Conservation (phyloP, 1,284 basidiomycete genomes). For the Ustilago curta region DNA sequence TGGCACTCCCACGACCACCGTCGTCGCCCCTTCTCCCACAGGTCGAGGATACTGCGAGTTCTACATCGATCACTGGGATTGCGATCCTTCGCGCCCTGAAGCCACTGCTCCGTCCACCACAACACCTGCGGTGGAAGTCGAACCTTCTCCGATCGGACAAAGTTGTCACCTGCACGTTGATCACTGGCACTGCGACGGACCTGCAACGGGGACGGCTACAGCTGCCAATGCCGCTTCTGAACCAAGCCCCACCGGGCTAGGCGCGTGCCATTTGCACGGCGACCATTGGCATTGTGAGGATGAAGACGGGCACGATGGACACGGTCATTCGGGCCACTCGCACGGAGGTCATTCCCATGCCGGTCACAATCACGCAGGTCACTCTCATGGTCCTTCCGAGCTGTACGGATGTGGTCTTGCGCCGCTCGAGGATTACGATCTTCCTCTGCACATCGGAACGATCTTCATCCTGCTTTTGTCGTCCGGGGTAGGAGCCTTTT, state of each 20-base stretch:
- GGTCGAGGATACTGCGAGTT: slow-evolving; percentile 44
- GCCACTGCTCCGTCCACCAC: slow-evolving; percentile 1
- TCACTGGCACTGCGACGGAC: slow-evolving; percentile 14
- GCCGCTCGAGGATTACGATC: slow-evolving; percentile 67
- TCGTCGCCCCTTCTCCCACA: slow-evolving; percentile 24
- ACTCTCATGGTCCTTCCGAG: slow-evolving; percentile 68
- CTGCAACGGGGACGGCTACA: slow-evolving; percentile 5
- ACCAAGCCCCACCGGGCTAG: slow-evolving; percentile 30
- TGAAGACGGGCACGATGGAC: slow-evolving; percentile 1
- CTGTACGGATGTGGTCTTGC: slow-evolving; percentile 68
- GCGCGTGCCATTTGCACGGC: slow-evolving; percentile 37
- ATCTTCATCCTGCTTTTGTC: slow-evolving; percentile 71
- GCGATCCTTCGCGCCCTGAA: slow-evolving; percentile 20
- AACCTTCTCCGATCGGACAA: slow-evolving; percentile 26
- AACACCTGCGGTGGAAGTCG: slow-evolving; percentile 6
- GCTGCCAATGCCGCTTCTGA: slow-evolving; percentile 15
- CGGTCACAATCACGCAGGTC: slow-evolving; percentile 40
- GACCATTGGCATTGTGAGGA: slow-evolving; percentile 52
- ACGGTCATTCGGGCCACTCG: slow-evolving; percentile 24
- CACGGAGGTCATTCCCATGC: slow-evolving; percentile 27
- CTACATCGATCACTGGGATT: slow-evolving; percentile 41
- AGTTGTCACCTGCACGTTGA: slow-evolving; percentile 28
- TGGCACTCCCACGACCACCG: slow-evolving; percentile 26
- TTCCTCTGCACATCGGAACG: slow-evolving; percentile 70
- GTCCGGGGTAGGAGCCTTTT: slow-evolving; percentile 68